Evolutionary conservation across 2,329 filamentous ascomycete genomes (phyloP).

Genomic region (Sclerotinia sclerotiorum): DNA sequence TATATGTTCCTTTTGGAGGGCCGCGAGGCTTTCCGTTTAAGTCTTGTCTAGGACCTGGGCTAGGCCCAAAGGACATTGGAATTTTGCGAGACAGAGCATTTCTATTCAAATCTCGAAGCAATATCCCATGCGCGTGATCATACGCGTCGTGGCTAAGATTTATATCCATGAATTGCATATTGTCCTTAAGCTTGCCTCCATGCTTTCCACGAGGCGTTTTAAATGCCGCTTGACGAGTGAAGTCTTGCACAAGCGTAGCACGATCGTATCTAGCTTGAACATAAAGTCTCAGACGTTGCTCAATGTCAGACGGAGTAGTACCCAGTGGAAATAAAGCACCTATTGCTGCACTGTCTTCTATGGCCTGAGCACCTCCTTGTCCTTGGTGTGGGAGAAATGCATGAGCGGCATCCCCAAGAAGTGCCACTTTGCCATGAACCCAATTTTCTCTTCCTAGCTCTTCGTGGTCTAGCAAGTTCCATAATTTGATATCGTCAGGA

Average conservation of each 20-base stretch:
- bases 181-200: constrained; percentile 34
- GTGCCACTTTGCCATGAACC: constrained; percentile 52
- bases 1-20: constrained; percentile 16
- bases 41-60: constrained; percentile 34
- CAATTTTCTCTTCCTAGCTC: constrained; percentile 43
- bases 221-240: constrained; percentile 47
- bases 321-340: constrained; percentile 54
- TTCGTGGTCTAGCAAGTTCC: constrained; percentile 56
- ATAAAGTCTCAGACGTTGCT: constrained; percentile 58
- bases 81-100: constrained; percentile 47
- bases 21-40: constrained; percentile 21
- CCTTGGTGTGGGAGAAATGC: constrained; percentile 65
- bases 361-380: constrained; percentile 62
- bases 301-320: constrained; percentile 48
- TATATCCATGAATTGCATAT: constrained; percentile 47
- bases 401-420: constrained; percentile 68
- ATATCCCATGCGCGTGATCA: constrained; percentile 47
- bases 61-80: constrained; percentile 43
- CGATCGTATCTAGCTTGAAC: constrained; percentile 57
- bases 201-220: constrained; percentile 24
- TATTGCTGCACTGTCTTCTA: constrained; percentile 65
- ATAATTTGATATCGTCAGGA: constrained; percentile 52
- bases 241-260: constrained; percentile 57
- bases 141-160: constrained; percentile 54
- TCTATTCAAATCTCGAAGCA: constrained; percentile 46